A percentile compares a stretch with the other conserved stretches of the same genome.
phyloP scores from a whole-genome alignment of 2,329 filamentous ascomycete species.

The Colletotrichum gloeosporioides region DNA sequence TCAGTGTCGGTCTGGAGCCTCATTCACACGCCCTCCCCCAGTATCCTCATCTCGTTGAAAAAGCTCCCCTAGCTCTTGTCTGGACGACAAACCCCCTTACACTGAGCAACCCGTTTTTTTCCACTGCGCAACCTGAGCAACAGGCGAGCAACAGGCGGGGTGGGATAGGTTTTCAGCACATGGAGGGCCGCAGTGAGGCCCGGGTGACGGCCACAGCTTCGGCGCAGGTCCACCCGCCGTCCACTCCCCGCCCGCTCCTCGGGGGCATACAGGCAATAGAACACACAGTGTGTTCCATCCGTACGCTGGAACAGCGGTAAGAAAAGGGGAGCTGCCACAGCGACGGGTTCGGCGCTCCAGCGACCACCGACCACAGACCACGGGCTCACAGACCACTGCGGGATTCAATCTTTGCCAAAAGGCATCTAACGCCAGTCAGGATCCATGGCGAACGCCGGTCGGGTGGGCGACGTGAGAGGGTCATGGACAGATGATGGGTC shows the following conservation, averaged over 20 bases:
- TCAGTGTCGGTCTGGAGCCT: neutral
- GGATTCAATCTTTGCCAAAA: neutral
- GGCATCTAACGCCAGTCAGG: constrained; percentile 14
- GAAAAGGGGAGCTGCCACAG: neutral
- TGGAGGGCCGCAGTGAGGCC: neutral
- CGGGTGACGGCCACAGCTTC: neutral
- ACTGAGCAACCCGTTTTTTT: constrained; percentile 18
- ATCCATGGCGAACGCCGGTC: constrained; percentile 8
- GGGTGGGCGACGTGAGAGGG: constrained; percentile 11
- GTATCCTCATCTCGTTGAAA: neutral
- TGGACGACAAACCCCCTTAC: constrained; percentile 12
- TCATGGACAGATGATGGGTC: neutral
- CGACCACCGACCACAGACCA: constrained; percentile 14
- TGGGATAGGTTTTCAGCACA: neutral
- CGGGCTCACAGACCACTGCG: constrained; percentile 16
- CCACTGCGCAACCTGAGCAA: neutral
- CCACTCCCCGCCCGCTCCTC: neutral
- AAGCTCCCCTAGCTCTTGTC: neutral
- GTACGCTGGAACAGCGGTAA: neutral
- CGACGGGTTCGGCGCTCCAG: neutral
- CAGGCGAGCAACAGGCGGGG: neutral
- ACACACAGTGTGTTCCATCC: neutral
- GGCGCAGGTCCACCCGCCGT: neutral
- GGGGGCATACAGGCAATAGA: neutral
- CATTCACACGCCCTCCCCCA: neutral